Conservation (phyloP, 176 grass and related monocot species). For the Canna indica region DNA sequence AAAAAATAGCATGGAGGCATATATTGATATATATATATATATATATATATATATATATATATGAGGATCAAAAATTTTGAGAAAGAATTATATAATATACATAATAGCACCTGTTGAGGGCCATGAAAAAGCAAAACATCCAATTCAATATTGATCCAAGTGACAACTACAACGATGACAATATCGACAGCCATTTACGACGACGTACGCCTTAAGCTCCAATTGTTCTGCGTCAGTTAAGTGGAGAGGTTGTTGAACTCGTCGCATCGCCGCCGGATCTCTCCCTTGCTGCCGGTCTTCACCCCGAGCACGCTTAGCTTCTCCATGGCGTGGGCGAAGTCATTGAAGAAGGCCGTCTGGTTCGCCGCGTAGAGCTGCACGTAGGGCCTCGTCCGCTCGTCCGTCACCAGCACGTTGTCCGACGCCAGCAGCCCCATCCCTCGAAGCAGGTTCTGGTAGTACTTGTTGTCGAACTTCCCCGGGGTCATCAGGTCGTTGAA, state of each 20-base stretch:
- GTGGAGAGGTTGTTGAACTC: neutral
- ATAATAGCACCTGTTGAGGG: no score
- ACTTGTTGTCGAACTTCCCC: constrained; percentile 21
- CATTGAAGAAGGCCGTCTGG: constrained; percentile 9
- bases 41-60: no score
- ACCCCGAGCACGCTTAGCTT: constrained; percentile 6
- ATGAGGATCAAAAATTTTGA: no score
- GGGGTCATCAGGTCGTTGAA: constrained; percentile 24
- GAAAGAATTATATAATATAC: no score
- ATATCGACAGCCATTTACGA: constrained; percentile 12
- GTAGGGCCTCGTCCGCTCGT: neutral
- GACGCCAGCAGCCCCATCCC: constrained; percentile 1
- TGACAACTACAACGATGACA: neutral
- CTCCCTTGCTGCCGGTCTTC: neutral
- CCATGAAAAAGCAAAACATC: no score
- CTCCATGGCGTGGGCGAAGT: constrained; percentile 11
- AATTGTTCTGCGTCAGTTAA: neutral
- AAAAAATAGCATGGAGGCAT: no score
- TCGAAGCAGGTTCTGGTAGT: constrained; percentile 6
- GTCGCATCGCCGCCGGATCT: constrained; percentile 15
- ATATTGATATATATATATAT: no score
- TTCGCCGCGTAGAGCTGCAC: constrained; percentile 15
- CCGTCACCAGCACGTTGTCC: neutral
- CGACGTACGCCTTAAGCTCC: neutral
- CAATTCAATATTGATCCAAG: no score